Percentiles rank a stretch among this genome's conserved stretches.
Evolutionary conservation across 1,139 yeast genomes (phyloP).

Genomic region (Yamadazyma kanchanaburiensis): DNA sequence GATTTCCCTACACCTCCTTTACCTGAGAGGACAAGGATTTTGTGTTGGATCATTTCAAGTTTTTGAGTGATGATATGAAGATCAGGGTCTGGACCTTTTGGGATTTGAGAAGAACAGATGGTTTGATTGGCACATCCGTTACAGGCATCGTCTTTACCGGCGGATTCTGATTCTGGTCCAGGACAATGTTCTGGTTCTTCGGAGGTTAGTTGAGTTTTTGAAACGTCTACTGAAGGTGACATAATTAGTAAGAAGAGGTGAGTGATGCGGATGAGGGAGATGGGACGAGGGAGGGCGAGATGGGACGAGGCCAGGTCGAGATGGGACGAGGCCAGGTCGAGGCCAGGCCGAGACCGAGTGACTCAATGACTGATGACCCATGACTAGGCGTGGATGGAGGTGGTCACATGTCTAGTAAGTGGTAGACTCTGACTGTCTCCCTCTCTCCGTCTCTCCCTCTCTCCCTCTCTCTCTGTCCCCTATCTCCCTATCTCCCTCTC

Average conservation of each 20-base stretch:
- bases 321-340: no score
- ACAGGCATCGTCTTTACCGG: conserved; percentile 95
- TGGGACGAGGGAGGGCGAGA: no score
- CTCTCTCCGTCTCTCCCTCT: no score
- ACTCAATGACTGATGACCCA: no score
- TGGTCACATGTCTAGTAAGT: no score
- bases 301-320: no score
- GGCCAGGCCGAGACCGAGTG: no score
- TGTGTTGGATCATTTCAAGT: conserved; percentile 69
- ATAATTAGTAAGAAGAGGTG: conserved; percentile 10
- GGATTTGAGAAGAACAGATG: conserved; percentile 76
- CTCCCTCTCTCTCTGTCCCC: no score
- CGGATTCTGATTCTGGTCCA: conserved; percentile 91
- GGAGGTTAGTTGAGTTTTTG: conserved; percentile 30
- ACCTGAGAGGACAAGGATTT: conserved; percentile 83
- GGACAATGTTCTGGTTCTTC: conserved; percentile 97
- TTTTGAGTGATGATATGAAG: conserved; percentile 72
- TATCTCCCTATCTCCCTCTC: no score
- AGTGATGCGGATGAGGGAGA: no score
- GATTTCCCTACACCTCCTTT: conserved; percentile 99
- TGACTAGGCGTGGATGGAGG: no score
- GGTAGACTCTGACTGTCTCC: no score
- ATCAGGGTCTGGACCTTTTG: conserved; percentile 97
- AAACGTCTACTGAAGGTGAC: conserved; percentile 21
- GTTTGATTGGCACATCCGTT: conserved; percentile 91